phyloP scores from a whole-genome alignment of 108 stramenopile species.

The Stephanodiscus triporus region DNA sequence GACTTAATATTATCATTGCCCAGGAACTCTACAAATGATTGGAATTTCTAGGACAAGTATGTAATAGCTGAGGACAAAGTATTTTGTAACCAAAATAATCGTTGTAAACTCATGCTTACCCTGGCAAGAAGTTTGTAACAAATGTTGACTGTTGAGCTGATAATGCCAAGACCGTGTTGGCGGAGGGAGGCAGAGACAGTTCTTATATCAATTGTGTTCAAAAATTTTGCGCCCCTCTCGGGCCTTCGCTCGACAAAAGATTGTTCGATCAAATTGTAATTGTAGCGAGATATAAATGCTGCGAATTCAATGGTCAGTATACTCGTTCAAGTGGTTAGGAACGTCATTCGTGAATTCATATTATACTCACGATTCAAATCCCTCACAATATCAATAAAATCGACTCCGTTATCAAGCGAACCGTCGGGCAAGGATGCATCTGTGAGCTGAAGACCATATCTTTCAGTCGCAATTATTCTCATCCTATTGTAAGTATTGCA shows the following conservation, averaged over 20 bases:
- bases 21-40: slow-evolving; percentile 53
- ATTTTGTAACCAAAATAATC: not conserved
- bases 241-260: slow-evolving; percentile 63
- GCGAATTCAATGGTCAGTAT: slow-evolving; percentile 3
- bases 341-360: not conserved
- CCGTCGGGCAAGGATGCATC: slow-evolving; percentile 69
- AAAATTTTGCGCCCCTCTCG: slow-evolving; percentile 51
- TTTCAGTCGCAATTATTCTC: slow-evolving; percentile 53
- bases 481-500: slow-evolving; percentile 71
- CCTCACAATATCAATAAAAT: slow-evolving; percentile 68
- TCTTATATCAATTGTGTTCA: slow-evolving; percentile 53
- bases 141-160: slow-evolving; percentile 65
- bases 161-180: slow-evolving; percentile 73
- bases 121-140: slow-evolving; percentile 61
- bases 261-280: slow-evolving; percentile 73
- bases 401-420: slow-evolving; percentile 54
- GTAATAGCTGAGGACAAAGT: not conserved
- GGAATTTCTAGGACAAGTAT: slow-evolving; percentile 30
- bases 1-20: slow-evolving; percentile 58
- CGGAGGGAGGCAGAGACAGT: slow-evolving; percentile 43
- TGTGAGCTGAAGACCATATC: slow-evolving; percentile 51
- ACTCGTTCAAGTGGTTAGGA: not conserved
- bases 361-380: slow-evolving; percentile 52
- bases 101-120: slow-evolving; percentile 21
- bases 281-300: slow-evolving; percentile 60